These are phyloP conservation scores for Colletotrichum scovillei DNA, from an alignment of 2,329 filamentous ascomycete species.

Conservation along the genomic window DNA sequence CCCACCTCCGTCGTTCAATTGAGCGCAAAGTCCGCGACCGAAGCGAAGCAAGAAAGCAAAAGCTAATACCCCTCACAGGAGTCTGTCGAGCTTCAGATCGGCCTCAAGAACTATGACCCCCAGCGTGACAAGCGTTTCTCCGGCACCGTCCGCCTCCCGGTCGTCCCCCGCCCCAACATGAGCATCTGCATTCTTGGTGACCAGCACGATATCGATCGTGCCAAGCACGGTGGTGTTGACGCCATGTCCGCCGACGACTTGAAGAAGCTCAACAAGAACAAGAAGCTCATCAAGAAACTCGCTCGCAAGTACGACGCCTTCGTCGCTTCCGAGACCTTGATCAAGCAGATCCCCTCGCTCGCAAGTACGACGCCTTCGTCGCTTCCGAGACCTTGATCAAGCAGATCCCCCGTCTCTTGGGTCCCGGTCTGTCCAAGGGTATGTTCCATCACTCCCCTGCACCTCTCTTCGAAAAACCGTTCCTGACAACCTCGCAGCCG, in stretches of 20 bases:
- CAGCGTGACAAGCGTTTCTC: slow-evolving; percentile 99
- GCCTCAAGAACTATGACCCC: slow-evolving; percentile 98
- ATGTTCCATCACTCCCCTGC: slow-evolving; percentile 51
- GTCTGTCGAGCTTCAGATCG: slow-evolving; percentile 92
- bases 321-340: slow-evolving; percentile 94
- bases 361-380: slow-evolving; percentile 99
- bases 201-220: slow-evolving; percentile 98
- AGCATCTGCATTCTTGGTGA: slow-evolving; percentile 81
- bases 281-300: slow-evolving; percentile 99
- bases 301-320: slow-evolving; percentile 99
- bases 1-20: neutral
- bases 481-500: slow-evolving; percentile 68
- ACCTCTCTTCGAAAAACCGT: no score
- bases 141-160: slow-evolving; percentile 95
- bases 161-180: slow-evolving; percentile 92
- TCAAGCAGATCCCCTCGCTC: slow-evolving; percentile 99
- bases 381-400: slow-evolving; percentile 98
- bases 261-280: slow-evolving; percentile 99
- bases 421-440: slow-evolving; percentile 98
- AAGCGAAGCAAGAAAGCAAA: neutral
- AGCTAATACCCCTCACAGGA: slow-evolving; percentile 47
- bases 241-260: slow-evolving; percentile 98
- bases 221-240: slow-evolving; percentile 98
- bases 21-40: neutral
- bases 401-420: slow-evolving; percentile 99